Conservation (phyloP, 352 stramenopile species). For the Blastocystis sp. region DNA sequence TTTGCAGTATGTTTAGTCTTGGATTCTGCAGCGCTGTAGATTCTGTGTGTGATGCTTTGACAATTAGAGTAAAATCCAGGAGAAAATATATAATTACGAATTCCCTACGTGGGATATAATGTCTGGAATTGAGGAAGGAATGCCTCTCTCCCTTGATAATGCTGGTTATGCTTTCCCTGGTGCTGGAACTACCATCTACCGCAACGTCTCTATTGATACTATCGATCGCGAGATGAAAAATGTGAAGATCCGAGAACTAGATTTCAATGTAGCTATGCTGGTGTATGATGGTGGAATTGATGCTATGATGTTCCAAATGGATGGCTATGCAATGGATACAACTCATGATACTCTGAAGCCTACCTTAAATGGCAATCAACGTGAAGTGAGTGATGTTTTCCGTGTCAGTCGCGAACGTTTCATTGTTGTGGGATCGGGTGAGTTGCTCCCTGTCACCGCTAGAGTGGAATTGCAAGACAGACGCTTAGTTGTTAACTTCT, state of each 20-base stretch:
- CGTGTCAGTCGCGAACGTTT: slow-evolving; percentile 48
- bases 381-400: slow-evolving; percentile 26
- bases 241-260: slow-evolving; percentile 33
- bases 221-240: slow-evolving; percentile 8
- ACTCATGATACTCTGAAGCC: background rate
- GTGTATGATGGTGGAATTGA: slow-evolving; percentile 34
- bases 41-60: background rate
- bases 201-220: background rate
- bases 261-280: slow-evolving; percentile 27
- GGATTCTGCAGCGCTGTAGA: slow-evolving; percentile 50
- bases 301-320: slow-evolving; percentile 21
- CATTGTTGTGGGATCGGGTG: slow-evolving; percentile 26
- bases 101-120: slow-evolving; percentile 16
- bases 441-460: slow-evolving; percentile 32
- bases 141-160: slow-evolving; percentile 10
- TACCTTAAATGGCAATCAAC: background rate
- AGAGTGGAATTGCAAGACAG: background rate
- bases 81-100: slow-evolving; percentile 22
- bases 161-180: slow-evolving; percentile 16
- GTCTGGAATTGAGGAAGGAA: background rate
- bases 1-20: slow-evolving; percentile 55
- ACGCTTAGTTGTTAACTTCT: background rate
- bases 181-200: slow-evolving; percentile 57
- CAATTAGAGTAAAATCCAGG: slow-evolving; percentile 26
- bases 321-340: background rate